A percentile compares a stretch with the other conserved stretches of the same genome.
phyloP scores from a whole-genome alignment of 805 yeast species.

The Danielia reshetovae region DNA sequence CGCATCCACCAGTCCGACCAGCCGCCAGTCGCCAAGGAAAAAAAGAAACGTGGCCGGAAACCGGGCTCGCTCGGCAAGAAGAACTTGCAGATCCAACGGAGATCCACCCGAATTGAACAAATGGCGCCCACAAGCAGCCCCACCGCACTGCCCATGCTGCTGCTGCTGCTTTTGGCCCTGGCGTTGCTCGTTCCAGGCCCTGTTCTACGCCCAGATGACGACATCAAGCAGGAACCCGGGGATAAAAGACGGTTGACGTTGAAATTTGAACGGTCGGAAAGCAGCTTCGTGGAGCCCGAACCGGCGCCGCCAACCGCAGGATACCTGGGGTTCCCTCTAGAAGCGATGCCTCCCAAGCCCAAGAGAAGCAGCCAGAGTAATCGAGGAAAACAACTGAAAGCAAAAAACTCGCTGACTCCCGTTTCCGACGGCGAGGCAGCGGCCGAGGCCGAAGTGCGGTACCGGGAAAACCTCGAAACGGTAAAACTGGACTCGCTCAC shows the following conservation, averaged over 20 bases:
- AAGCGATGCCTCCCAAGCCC: constrained; percentile 61
- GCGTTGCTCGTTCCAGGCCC: not conserved
- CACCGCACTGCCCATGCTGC: not conserved
- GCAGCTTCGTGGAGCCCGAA: constrained; percentile 56
- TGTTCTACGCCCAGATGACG: not conserved
- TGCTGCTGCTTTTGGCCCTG: constrained; percentile 1
- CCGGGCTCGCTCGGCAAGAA: constrained; percentile 3
- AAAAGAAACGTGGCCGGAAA: constrained; percentile 1
- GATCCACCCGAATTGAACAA: not conserved
- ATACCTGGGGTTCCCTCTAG: constrained; percentile 72
- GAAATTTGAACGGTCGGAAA: not conserved
- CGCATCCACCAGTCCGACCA: no score
- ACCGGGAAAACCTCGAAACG: constrained; percentile 13
- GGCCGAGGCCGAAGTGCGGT: constrained; percentile 9
- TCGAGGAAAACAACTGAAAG: constrained; percentile 22
- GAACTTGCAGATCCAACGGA: not conserved
- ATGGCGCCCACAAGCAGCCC: not conserved
- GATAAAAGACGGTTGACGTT: not conserved
- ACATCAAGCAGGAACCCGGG: not conserved
- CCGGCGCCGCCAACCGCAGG: constrained; percentile 51
- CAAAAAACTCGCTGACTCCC: constrained; percentile 10
- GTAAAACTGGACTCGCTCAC: constrained; percentile 12
- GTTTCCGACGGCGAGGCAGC: constrained; percentile 11
- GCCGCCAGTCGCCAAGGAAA: not conserved
- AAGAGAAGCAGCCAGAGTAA: constrained; percentile 55